phyloP scores from a whole-genome alignment of 441 rosid genomes.

The Flueggea neowawraea region DNA sequence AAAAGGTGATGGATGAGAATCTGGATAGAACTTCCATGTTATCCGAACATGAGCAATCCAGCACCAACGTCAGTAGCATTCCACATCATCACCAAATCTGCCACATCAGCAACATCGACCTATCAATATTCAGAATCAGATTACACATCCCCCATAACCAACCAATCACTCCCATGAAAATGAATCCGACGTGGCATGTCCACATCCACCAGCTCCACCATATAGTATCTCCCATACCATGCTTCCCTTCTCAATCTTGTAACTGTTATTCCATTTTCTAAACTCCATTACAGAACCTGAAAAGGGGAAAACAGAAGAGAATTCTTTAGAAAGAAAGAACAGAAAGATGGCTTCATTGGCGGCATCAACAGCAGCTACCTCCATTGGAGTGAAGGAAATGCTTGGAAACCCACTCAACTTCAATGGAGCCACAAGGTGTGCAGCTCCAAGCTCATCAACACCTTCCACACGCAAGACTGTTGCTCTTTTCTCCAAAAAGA shows the following conservation, averaged over 20 bases:
- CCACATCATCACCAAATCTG: constrained; percentile 4
- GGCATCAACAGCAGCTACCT: constrained; percentile 55
- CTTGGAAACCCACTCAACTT: constrained; percentile 76
- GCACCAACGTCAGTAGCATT: background rate
- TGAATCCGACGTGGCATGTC: constrained; percentile 43
- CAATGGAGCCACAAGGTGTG: constrained; percentile 41
- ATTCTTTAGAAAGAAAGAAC: background rate
- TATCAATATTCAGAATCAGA: constrained; percentile 53
- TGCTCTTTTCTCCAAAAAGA: constrained; percentile 85
- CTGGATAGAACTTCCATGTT: constrained; percentile 16
- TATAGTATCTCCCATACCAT: constrained; percentile 36
- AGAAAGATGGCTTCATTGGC: constrained; percentile 48
- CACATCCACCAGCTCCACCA: constrained; percentile 53
- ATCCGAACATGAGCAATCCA: constrained; percentile 26
- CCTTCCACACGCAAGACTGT: constrained; percentile 63
- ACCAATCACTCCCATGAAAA: constrained; percentile 37
- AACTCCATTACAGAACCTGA: background rate
- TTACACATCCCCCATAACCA: constrained; percentile 33
- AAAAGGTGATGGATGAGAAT: constrained; percentile 15
- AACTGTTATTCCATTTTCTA: no score
- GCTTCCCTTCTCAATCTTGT: constrained; percentile 3
- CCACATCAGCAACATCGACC: constrained; percentile 50
- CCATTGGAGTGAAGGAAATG: constrained; percentile 85
- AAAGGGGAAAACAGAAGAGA: no score
- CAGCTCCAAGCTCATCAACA: constrained; percentile 45